These are phyloP conservation scores for Cercospora berteroae DNA, from an alignment of 2,329 filamentous ascomycete species.

Conservation along the genomic window DNA sequence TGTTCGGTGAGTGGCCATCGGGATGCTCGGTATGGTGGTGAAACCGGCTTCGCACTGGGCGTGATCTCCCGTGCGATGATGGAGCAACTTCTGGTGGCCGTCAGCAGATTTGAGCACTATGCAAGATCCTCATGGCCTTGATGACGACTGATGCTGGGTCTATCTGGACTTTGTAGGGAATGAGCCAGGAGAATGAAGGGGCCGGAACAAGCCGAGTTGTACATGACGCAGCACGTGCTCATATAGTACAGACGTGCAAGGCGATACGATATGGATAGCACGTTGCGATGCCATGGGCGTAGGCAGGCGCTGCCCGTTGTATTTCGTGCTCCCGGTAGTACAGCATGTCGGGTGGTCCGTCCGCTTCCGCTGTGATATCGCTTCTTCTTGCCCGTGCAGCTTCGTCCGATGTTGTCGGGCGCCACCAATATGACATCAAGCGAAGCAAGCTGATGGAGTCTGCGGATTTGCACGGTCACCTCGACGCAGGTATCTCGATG, in stretches of 20 bases:
- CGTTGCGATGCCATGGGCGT: not conserved
- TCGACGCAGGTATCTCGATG: not conserved
- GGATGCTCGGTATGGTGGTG: not conserved
- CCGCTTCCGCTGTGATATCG: not conserved
- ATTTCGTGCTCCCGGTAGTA: not conserved
- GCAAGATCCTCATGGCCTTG: not conserved
- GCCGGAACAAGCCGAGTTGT: not conserved
- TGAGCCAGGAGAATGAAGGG: not conserved
- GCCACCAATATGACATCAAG: not conserved
- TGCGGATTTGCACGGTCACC: not conserved
- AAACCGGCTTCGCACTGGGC: not conserved
- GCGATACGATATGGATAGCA: not conserved
- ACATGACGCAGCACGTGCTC: not conserved
- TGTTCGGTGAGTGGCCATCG: not conserved
- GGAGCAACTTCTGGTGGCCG: not conserved
- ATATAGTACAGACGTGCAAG: not conserved
- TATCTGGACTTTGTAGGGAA: not conserved
- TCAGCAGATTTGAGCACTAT: not conserved
- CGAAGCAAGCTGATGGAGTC: not conserved
- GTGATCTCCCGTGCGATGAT: not conserved
- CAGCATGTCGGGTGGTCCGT: not conserved
- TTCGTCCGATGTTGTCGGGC: not conserved
- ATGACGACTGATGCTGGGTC: not conserved
- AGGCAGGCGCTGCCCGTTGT: not conserved
- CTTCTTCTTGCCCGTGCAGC: not conserved